Conservation (phyloP, 1,284 basidiomycete genomes). For the Apiotrichum laibachii region DNA sequence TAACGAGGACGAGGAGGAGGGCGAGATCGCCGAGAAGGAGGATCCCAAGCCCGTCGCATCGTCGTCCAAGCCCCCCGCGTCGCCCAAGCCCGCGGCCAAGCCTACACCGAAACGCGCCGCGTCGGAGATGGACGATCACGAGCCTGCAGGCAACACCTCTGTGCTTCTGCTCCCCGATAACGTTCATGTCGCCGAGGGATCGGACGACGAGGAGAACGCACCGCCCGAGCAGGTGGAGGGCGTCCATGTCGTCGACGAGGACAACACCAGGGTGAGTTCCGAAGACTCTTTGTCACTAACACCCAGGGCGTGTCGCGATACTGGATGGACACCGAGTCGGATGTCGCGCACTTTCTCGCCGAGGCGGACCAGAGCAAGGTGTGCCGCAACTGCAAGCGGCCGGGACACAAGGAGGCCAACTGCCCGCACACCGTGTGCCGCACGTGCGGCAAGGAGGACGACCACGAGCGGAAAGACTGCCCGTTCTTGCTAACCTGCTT, state of each 20-base stretch:
- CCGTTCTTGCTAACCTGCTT: slow-evolving; percentile 82
- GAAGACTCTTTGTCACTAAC: not conserved
- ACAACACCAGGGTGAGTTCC: slow-evolving; percentile 33
- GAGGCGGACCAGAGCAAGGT: slow-evolving; percentile 40
- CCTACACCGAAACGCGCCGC: not conserved
- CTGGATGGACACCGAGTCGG: slow-evolving; percentile 31
- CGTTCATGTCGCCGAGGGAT: slow-evolving; percentile 7
- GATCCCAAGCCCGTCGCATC: not conserved
- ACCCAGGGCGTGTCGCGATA: slow-evolving; percentile 37
- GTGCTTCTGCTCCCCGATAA: slow-evolving; percentile 31
- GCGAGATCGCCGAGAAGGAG: not conserved
- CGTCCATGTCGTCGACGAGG: slow-evolving; percentile 39
- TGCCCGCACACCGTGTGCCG: slow-evolving; percentile 58
- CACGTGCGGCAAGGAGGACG: slow-evolving; percentile 80
- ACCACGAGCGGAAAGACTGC: slow-evolving; percentile 77
- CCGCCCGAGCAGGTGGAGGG: slow-evolving; percentile 28
- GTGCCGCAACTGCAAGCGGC: slow-evolving; percentile 44
- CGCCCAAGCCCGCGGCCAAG: not conserved
- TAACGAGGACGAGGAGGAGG: not conserved
- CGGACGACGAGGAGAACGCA: slow-evolving; percentile 16
- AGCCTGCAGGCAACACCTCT: not conserved
- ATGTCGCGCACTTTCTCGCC: slow-evolving; percentile 42
- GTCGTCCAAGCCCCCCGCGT: not conserved
- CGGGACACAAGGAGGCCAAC: slow-evolving; percentile 37
- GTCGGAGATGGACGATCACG: not conserved